Evolutionary conservation across 306 rosid species (phyloP).

Genomic region (Acacia confusa): DNA sequence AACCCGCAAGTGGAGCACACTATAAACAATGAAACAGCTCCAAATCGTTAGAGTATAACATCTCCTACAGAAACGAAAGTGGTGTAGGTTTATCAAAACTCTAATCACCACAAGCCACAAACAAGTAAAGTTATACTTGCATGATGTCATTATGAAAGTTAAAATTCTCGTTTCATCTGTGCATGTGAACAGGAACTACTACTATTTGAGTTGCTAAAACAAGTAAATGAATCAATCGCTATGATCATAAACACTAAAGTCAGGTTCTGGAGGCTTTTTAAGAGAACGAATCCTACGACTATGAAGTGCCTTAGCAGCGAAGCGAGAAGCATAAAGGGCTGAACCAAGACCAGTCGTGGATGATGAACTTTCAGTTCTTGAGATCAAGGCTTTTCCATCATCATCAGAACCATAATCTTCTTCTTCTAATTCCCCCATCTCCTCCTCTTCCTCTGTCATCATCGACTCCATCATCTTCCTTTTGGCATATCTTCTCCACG

Average conservation of each 20-base stretch:
- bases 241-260: constrained; percentile 47
- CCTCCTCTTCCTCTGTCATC: constrained; percentile 35
- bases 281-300: constrained; percentile 55
- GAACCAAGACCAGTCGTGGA: constrained; percentile 48
- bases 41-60: neutral
- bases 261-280: constrained; percentile 84
- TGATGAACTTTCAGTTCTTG: constrained; percentile 18
- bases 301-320: constrained; percentile 75
- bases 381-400: constrained; percentile 34
- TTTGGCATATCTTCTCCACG: constrained; percentile 66
- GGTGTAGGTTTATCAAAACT: constrained; percentile 2
- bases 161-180: neutral
- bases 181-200: constrained; percentile 4
- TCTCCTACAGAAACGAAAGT: neutral
- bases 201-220: neutral
- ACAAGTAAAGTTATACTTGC: neutral
- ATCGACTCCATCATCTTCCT: constrained; percentile 46
- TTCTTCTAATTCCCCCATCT: constrained; percentile 47
- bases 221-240: constrained; percentile 11
- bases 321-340: constrained; percentile 66
- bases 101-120: neutral
- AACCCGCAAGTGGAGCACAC: neutral
- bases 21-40: neutral
- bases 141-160: neutral
- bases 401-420: constrained; percentile 32